These are phyloP conservation scores for Phalaenopsis hybrid DNA, from an alignment of 116 monocot genomes.

Conservation along the genomic window DNA sequence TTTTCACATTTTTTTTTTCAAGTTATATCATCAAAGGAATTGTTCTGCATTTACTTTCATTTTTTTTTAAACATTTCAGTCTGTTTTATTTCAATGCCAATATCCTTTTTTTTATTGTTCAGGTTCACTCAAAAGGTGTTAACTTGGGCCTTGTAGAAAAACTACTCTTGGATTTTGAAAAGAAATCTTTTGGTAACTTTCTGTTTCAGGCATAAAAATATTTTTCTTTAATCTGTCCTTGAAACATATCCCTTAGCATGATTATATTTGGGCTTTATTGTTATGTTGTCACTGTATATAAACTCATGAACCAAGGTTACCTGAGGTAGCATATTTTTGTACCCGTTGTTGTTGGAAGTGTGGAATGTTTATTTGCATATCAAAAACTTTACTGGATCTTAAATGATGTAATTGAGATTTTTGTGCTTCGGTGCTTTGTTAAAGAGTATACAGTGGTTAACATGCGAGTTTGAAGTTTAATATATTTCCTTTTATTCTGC, in stretches of 20 bases:
- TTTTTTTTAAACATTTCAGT: not conserved
- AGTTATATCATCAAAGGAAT: not conserved
- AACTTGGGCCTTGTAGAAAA: conserved; percentile 50
- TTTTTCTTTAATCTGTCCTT: not conserved
- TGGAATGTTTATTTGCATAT: too few species aligned
- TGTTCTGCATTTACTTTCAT: not conserved
- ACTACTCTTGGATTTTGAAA: conserved; percentile 35
- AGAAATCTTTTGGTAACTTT: conserved; percentile 32
- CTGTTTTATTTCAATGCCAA: not conserved
- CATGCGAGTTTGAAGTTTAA: not conserved
- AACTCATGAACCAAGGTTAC: not conserved
- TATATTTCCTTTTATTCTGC: not conserved
- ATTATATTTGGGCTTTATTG: not conserved
- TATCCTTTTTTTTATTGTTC: conserved; percentile 11
- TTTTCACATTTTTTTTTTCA: not conserved
- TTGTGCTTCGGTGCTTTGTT: not conserved
- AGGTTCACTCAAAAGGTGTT: conserved; percentile 89
- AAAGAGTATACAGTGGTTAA: not conserved
- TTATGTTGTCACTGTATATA: not conserved
- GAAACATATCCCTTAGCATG: not conserved
- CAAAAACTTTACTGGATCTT: not conserved
- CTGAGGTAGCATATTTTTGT: not conserved
- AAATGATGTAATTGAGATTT: not conserved
- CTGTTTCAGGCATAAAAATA: not conserved
- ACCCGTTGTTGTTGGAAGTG: not conserved